Percentiles rank a stretch among this genome's conserved stretches.
Evolutionary conservation across 805 yeast genomes (phyloP).

Genomic region (Ascoidea tarda): DNA sequence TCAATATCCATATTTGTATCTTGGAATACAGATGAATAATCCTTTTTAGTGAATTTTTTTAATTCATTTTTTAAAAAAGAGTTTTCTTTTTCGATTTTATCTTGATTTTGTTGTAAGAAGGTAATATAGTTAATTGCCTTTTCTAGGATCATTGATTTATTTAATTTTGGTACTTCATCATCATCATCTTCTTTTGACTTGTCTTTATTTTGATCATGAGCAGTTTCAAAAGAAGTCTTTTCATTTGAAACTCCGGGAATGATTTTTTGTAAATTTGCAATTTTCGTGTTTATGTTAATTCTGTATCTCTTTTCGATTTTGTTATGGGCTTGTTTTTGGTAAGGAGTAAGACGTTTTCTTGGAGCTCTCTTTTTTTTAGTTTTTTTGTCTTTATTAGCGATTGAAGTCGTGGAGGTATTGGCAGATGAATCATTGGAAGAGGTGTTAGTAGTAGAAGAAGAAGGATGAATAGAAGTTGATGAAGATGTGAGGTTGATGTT

Average conservation of each 20-base stretch:
- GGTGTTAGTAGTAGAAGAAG: not conserved
- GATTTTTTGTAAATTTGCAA: slow-evolving; percentile 49
- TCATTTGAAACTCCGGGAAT: slow-evolving; percentile 57
- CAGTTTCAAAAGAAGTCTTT: slow-evolving; percentile 44
- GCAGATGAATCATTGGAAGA: not conserved
- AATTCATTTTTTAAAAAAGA: slow-evolving; percentile 16
- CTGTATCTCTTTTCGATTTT: slow-evolving; percentile 60
- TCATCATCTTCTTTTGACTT: slow-evolving; percentile 1
- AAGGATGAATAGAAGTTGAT: not conserved
- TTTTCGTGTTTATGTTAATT: slow-evolving; percentile 58
- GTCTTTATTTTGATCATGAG: not conserved
- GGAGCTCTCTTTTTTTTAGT: slow-evolving; percentile 32
- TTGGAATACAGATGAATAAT: not conserved
- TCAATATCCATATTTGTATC: not conserved
- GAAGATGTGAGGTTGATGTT: not conserved
- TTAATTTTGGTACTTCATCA: slow-evolving; percentile 26
- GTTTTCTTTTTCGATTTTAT: slow-evolving; percentile 19
- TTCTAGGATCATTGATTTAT: slow-evolving; percentile 55
- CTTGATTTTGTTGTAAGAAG: slow-evolving; percentile 35
- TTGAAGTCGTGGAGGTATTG: slow-evolving; percentile 3
- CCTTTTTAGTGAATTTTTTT: not conserved
- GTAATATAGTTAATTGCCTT: slow-evolving; percentile 51
- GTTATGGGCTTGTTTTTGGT: slow-evolving; percentile 61
- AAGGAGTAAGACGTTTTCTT: slow-evolving; percentile 38
- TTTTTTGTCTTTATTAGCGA: slow-evolving; percentile 10